phyloP scores from a whole-genome alignment of 768 basidiomycete species.

The Dentipellis fragilis region DNA sequence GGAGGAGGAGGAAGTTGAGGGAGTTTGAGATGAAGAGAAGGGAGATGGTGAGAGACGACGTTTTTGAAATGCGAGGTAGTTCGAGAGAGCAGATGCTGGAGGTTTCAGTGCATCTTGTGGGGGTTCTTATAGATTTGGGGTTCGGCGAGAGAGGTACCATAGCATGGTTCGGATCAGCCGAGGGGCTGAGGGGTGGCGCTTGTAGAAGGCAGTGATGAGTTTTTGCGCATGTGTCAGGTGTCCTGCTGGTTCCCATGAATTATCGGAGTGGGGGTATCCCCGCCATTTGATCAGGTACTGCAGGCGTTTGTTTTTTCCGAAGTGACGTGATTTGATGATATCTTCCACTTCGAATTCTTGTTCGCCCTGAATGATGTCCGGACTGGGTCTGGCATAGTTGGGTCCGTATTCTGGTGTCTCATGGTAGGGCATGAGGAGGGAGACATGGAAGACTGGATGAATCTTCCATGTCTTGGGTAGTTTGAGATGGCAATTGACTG shows the following conservation, averaged over 20 bases:
- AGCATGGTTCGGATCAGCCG: background rate
- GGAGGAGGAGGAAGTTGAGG: background rate
- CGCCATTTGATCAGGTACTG: slow-evolving; percentile 1
- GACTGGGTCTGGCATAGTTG: background rate
- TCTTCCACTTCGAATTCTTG: no score
- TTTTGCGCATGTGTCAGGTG: background rate
- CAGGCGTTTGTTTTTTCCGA: no score
- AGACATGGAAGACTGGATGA: slow-evolving; percentile 9
- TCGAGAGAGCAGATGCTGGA: no score
- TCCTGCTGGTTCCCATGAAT: slow-evolving; percentile 7
- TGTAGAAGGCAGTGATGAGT: background rate
- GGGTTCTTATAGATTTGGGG: background rate
- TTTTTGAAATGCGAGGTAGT: background rate
- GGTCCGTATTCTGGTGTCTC: slow-evolving; percentile 4
- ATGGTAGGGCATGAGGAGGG: slow-evolving; percentile 4
- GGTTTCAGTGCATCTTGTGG: no score
- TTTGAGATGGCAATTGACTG: slow-evolving; percentile 2
- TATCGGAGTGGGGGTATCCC: background rate
- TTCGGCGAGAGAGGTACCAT: no score
- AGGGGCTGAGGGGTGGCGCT: background rate
- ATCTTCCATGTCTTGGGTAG: slow-evolving; percentile 6
- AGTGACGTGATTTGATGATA: no score
- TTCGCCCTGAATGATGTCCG: no score
- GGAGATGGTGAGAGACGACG: background rate
- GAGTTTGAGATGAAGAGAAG: no score